Conservation (phyloP, 2,329 filamentous ascomycete genomes). For the Eurotiales sp. region DNA sequence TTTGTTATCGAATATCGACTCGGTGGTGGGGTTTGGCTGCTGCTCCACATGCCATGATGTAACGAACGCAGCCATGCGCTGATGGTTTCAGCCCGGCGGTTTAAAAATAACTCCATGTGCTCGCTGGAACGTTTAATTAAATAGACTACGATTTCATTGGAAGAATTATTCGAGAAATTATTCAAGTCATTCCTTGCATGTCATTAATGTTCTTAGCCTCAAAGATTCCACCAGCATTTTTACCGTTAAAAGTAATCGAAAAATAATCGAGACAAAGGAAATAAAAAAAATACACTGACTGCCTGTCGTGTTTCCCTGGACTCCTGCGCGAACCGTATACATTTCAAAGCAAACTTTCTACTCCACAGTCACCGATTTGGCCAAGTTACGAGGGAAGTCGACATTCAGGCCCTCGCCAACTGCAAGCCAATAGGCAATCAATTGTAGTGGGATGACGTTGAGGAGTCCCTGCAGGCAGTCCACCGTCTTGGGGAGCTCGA, state of each 20-base stretch:
- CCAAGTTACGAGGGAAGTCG: constrained; percentile 96
- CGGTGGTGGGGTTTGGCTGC: not conserved
- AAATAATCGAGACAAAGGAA: constrained; percentile 5
- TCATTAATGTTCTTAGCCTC: constrained; percentile 12
- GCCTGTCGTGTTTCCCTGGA: constrained; percentile 9
- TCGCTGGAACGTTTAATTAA: too few species aligned
- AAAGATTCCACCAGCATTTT: constrained; percentile 1
- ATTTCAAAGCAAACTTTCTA: constrained; percentile 47
- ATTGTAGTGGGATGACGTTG: constrained; percentile 94
- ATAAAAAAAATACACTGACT: constrained; percentile 1
- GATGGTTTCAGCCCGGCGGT: not conserved
- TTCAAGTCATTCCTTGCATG: constrained; percentile 11
- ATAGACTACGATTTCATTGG: too few species aligned
- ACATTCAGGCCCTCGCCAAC: constrained; percentile 95
- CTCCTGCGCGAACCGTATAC: constrained; percentile 10
- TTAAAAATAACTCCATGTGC: too few species aligned
- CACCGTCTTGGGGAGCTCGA: constrained; percentile 93
- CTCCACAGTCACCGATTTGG: constrained; percentile 98
- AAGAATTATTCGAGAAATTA: too few species aligned
- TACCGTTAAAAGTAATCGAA: not conserved
- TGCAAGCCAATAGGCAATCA: constrained; percentile 98
- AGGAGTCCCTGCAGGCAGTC: constrained; percentile 94
- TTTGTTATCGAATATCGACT: too few species aligned
- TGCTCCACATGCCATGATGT: not conserved
- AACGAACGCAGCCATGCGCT: not conserved